Evolutionary conservation across 768 basidiomycete genomes (phyloP).

Genomic region (Hygrocybe coccinea): DNA sequence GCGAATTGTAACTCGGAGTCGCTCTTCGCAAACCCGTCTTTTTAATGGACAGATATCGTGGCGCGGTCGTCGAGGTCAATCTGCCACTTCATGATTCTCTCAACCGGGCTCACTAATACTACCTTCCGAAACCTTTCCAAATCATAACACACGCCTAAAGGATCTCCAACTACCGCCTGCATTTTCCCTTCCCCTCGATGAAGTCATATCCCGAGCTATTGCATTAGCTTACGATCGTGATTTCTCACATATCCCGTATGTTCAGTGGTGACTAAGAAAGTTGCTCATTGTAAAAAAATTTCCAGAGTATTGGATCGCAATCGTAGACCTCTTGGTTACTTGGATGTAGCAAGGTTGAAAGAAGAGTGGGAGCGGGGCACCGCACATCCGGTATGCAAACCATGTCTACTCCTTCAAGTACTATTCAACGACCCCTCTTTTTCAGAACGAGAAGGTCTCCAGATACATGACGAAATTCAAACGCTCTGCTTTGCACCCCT

Average conservation of each 20-base stretch:
- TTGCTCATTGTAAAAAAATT: no score
- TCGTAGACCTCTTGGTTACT: constrained; percentile 76
- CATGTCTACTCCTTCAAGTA: neutral
- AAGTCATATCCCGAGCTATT: constrained; percentile 69
- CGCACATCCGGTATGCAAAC: constrained; percentile 60
- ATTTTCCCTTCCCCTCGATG: constrained; percentile 69
- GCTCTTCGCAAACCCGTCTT: neutral
- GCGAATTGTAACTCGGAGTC: neutral
- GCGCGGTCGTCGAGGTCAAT: constrained; percentile 88
- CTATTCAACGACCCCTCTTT: neutral
- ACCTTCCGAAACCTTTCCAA: constrained; percentile 6
- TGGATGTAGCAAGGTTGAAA: constrained; percentile 75
- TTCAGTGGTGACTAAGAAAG: no score
- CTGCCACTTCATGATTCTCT: constrained; percentile 8
- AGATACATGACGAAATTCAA: constrained; percentile 72
- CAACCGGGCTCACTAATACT: neutral
- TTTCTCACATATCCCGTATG: constrained; percentile 88
- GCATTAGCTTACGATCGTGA: constrained; percentile 91
- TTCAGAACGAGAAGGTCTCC: constrained; percentile 64
- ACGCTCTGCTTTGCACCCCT: constrained; percentile 58
- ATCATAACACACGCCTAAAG: constrained; percentile 35
- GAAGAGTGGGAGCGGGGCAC: constrained; percentile 69
- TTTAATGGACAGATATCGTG: constrained; percentile 60
- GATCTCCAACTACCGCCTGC: constrained; percentile 84
- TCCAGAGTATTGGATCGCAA: constrained; percentile 68